Conservation (phyloP, 2,329 filamentous ascomycete genomes). For the Stagonosporopsis cucurbitacearum region DNA sequence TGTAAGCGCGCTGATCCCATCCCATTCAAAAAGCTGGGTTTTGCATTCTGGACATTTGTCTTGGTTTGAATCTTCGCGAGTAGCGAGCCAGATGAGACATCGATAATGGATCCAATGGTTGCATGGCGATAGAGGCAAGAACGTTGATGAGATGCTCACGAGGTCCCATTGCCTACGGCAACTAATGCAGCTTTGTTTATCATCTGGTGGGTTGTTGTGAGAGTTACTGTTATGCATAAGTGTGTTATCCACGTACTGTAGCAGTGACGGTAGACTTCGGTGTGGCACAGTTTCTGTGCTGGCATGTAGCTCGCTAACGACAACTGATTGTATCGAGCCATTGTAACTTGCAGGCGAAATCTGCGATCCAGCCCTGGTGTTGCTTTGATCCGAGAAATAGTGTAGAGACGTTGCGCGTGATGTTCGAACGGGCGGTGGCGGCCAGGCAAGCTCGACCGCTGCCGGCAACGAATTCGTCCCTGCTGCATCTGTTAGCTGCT, state of each 20-base stretch:
- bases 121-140: conserved; percentile 30
- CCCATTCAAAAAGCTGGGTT: conserved; percentile 27
- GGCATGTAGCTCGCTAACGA: not conserved
- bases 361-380: not conserved
- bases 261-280: conserved; percentile 22
- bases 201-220: conserved; percentile 18
- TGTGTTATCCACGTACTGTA: conserved; percentile 32
- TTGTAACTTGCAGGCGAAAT: not conserved
- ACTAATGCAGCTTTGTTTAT: conserved; percentile 8
- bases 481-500: not conserved
- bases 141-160: conserved; percentile 13
- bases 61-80: not conserved
- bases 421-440: no score
- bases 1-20: conserved; percentile 30
- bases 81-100: conserved; percentile 26
- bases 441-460: no score
- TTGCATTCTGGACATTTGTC: conserved; percentile 25
- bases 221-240: conserved; percentile 15
- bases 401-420: no score
- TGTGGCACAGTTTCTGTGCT: not conserved
- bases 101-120: conserved; percentile 37
- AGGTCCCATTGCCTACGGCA: conserved; percentile 21
- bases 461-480: not conserved
- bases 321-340: no score
- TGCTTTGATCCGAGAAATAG: no score